These are phyloP conservation scores for Cylindrotheca closterium DNA, from an alignment of 108 stramenopile genomes.

Conservation along the genomic window DNA sequence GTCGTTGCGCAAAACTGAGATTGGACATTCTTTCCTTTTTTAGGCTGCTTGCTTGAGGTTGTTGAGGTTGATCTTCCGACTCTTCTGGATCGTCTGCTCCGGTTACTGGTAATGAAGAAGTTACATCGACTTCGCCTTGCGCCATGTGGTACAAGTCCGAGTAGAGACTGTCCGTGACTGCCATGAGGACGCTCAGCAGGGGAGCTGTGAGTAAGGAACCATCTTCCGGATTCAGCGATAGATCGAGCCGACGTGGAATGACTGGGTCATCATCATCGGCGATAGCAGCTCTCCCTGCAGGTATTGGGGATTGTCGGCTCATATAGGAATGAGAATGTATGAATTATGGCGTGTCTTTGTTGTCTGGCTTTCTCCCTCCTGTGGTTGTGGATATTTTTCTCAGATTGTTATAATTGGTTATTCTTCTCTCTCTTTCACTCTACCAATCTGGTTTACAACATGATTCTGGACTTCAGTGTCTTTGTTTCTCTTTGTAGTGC, in stretches of 20 bases:
- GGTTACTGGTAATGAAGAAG: constrained; percentile 21
- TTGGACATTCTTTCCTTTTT: constrained; percentile 69
- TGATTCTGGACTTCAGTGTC: too few species aligned
- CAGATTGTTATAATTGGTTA: too few species aligned
- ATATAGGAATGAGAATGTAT: too few species aligned
- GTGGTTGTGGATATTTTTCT: too few species aligned
- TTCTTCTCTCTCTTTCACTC: too few species aligned
- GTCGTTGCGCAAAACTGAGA: constrained; percentile 80
- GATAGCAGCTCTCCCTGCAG: too few species aligned
- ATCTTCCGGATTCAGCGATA: constrained; percentile 61
- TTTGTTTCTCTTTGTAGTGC: too few species aligned
- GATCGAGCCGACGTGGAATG: constrained; percentile 43
- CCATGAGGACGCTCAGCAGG: constrained; percentile 59
- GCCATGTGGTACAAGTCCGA: constrained; percentile 77
- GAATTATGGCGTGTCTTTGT: too few species aligned
- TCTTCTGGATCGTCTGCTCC: constrained; percentile 15
- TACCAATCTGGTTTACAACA: too few species aligned
- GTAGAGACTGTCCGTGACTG: constrained; percentile 78
- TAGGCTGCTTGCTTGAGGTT: constrained; percentile 2
- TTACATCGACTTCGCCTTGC: constrained; percentile 68
- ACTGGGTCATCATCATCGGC: too few species aligned
- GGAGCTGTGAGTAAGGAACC: constrained; percentile 80
- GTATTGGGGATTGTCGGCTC: too few species aligned
- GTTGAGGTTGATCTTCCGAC: constrained; percentile 2
- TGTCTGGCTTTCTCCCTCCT: too few species aligned